A percentile compares a stretch with the other conserved stretches of the same genome.
These are phyloP conservation scores for Chaetomium strumarium DNA, from an alignment of 2,329 filamentous ascomycete species.

Conservation along the genomic window DNA sequence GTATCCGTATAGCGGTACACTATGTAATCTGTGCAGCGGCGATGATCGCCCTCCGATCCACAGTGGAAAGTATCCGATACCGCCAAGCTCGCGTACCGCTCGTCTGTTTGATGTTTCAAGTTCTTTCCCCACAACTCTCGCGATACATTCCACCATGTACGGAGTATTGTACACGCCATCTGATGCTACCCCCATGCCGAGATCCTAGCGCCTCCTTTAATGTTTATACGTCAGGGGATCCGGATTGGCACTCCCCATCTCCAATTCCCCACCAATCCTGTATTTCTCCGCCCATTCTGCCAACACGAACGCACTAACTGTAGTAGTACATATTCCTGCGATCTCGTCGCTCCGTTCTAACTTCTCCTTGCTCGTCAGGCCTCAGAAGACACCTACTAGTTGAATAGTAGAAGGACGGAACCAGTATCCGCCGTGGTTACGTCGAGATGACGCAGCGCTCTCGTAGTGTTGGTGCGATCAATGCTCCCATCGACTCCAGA, in stretches of 20 bases:
- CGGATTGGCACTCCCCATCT: not conserved
- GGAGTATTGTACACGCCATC: not conserved
- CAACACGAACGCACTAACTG: too few species aligned
- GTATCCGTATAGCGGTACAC: too few species aligned
- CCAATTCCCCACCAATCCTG: constrained; percentile 9
- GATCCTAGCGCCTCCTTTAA: not conserved
- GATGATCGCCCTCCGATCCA: not conserved
- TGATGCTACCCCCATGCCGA: not conserved
- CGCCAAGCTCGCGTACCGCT: not conserved
- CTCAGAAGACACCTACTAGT: too few species aligned
- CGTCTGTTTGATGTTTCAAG: constrained; percentile 1
- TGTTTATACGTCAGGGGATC: not conserved
- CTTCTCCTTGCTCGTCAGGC: too few species aligned
- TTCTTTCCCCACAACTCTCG: not conserved
- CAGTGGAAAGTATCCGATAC: not conserved
- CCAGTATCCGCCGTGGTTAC: too few species aligned
- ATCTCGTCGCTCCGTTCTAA: too few species aligned
- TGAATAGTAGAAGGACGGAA: too few species aligned
- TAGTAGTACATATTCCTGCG: too few species aligned
- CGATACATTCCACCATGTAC: not conserved
- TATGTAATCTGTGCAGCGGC: not conserved
- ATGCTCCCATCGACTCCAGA: too few species aligned
- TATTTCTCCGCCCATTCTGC: not conserved
- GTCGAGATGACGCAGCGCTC: too few species aligned
- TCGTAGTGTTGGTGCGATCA: too few species aligned